phyloP scores from a whole-genome alignment of 148 eudicot genomes.

The Selenicereus undatus region DNA sequence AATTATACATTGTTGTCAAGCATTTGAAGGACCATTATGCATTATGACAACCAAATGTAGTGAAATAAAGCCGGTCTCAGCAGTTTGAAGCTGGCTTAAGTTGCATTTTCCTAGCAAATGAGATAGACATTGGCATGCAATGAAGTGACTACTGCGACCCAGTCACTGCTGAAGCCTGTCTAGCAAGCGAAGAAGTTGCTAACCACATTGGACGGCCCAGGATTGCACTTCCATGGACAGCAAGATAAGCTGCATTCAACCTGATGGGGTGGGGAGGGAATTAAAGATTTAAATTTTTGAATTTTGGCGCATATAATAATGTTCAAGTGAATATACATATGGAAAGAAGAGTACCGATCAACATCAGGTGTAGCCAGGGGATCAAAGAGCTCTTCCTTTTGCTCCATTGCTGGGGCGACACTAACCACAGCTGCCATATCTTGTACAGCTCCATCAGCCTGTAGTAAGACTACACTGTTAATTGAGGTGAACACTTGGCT shows the following conservation, averaged over 20 bases:
- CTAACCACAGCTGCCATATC: conserved; percentile 52
- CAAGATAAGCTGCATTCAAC: conserved; percentile 73
- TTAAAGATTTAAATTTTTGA: background rate
- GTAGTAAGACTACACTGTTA: conserved; percentile 13
- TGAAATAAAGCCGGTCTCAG: background rate
- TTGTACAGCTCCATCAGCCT: conserved; percentile 65
- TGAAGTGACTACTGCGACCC: conserved; percentile 16
- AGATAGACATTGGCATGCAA: conserved; percentile 2
- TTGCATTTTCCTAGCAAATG: conserved; percentile 11
- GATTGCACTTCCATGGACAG: conserved; percentile 83
- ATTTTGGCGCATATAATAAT: background rate
- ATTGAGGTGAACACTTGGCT: background rate
- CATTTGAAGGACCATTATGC: background rate
- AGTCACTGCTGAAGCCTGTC: conserved; percentile 34
- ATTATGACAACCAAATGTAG: too few relatives aligned
- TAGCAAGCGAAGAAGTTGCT: conserved; percentile 58
- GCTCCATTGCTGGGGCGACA: conserved; percentile 55
- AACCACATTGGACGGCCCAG: conserved; percentile 87
- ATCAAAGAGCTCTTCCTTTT: conserved; percentile 70
- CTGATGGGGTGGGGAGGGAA: conserved; percentile 27
- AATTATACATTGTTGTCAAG: background rate
- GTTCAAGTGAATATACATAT: background rate
- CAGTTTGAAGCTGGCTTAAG: conserved; percentile 7
- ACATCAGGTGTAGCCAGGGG: conserved; percentile 93
- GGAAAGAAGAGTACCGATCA: conserved; percentile 53